Base-by-base conservation (phyloP, 495 filamentous ascomycete genomes). In the Emericellopsis terricola region DNA sequence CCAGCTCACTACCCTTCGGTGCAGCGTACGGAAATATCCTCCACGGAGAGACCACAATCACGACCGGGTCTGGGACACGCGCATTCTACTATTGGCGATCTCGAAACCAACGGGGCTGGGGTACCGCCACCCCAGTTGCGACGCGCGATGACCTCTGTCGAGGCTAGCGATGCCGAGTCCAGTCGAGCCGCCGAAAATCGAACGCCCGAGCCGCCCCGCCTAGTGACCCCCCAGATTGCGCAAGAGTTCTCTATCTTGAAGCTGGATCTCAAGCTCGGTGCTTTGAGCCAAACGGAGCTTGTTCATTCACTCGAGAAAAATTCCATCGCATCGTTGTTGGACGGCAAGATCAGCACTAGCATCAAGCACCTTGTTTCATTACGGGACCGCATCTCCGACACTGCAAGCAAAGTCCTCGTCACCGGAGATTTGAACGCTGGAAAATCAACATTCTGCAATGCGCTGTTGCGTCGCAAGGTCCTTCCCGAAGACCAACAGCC, bases 371-470 rank as follows among this genome's bases (percentile, higher is more conserved):
- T 97, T 5, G 61, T 78, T 28, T 69, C 76, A 3, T 65, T 97
- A 28, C 76, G 83, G 39, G 91, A 96, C 41, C 73, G 89, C 33
- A 97, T 97, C 33, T 87, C 94, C 48, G 89, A 97, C 57, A 96
- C 81, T 0, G 81, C 87, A 2, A 96, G 91, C 57, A 97, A 96
- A 56, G 91, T 97, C 11, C 49, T 97, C 43, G 75, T 97, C n/a
- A 97, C 89, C 9, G 89, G 89, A 46, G 89, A 97, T 56, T 53
- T 96, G 31, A 97, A 97, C 50, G 87, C 89, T 10, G 89, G 89
- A 46, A 97, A 97, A 49, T 97, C 89, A 8, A 96, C 89, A 4
- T 96, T 97, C 44, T 97, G 89, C 60, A 97, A 97, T 56, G 91
- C 89, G 8, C 58, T 97, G 15, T 58, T 97, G 24, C 76, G 89